Base-by-base conservation (phyloP, 768 basidiomycete genomes). In the Clavaria fumosa region DNA sequence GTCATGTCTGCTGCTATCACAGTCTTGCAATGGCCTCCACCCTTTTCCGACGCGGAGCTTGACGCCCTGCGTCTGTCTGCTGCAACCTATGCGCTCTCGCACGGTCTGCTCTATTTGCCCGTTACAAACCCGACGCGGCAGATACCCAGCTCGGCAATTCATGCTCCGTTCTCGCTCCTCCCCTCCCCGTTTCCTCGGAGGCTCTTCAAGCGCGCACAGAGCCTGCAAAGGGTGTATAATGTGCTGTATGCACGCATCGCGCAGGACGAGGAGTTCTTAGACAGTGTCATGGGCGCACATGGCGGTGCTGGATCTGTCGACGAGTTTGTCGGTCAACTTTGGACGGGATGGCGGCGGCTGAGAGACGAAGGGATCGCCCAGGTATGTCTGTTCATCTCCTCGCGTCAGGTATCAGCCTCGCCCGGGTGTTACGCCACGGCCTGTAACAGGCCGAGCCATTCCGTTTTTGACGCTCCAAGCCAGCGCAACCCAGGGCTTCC, bases 141-240 rank as follows among this genome's bases (percentile, higher is more conserved):
- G 35, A 47, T 59, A 31, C 74, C 79, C 2, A 70, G 72, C 7
- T 72, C 77, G n/a, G 78, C 76, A 0, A 84, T 91, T 46, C 84
- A 95, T 52, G 91, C 90, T 0, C 95, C 95, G 0, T 60, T 96
- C 44, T 70, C 91, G 0, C 63, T 99, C 27, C 70, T 90, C 47
- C 93, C 95, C 1, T 74, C 86, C 0, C 86, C 90, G 0, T 72
- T 95, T 45, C 90, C 93, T 1, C 67, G 78, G 10, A 39, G 54
- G 2, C 60, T 84, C 10, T 95, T 91, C 51, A 47, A 69, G 3
- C 63, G 64, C 14, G 86, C 82, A 0, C 56, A 68, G 40, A 53
- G 57, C 27, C 53, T 97, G 3, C 91, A 96, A 51, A 65, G 64
- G 2, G 53, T 70, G 0, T 97, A 91, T 55, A 93, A 96, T 56